phyloP scores from a whole-genome alignment of 495 filamentous ascomycete species.

The Aspergillus egyptiacus region DNA sequence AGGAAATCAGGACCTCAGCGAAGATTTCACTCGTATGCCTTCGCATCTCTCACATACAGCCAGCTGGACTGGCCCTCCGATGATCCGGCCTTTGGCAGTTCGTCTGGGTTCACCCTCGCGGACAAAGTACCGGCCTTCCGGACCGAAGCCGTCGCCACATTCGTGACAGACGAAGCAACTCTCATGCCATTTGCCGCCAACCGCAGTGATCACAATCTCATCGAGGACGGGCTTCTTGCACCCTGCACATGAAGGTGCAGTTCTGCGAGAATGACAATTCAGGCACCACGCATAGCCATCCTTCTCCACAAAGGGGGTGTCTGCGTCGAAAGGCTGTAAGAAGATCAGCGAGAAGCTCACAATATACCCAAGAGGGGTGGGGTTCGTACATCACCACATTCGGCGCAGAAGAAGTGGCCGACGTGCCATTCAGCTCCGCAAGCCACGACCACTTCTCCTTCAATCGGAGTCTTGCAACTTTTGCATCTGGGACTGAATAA shows the following conservation, averaged over 20 bases:
- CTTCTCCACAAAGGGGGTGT: conserved; percentile 90
- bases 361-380: no score
- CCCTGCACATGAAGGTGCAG: conserved; percentile 76
- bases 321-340: conserved; percentile 63
- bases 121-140: conserved; percentile 60
- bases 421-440: conserved; percentile 94
- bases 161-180: conserved; percentile 82
- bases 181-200: conserved; percentile 92
- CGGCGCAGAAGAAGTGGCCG: conserved; percentile 98
- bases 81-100: conserved; percentile 44
- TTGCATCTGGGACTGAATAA: conserved; percentile 88
- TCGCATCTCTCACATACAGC: conserved; percentile 61
- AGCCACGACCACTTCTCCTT: conserved; percentile 89
- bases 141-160: conserved; percentile 53
- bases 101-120: conserved; percentile 50
- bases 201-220: conserved; percentile 74
- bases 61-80: conserved; percentile 42
- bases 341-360: conserved; percentile 7
- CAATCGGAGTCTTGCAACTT: conserved; percentile 96
- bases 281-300: conserved; percentile 99
- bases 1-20: conserved; percentile 7
- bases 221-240: conserved; percentile 82
- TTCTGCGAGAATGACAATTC: conserved; percentile 84
- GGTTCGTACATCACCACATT: conserved; percentile 77
- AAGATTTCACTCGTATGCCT: conserved; percentile 56